These are phyloP conservation scores for Trametes meyenii DNA, from an alignment of 768 basidiomycete genomes.

Conservation along the genomic window DNA sequence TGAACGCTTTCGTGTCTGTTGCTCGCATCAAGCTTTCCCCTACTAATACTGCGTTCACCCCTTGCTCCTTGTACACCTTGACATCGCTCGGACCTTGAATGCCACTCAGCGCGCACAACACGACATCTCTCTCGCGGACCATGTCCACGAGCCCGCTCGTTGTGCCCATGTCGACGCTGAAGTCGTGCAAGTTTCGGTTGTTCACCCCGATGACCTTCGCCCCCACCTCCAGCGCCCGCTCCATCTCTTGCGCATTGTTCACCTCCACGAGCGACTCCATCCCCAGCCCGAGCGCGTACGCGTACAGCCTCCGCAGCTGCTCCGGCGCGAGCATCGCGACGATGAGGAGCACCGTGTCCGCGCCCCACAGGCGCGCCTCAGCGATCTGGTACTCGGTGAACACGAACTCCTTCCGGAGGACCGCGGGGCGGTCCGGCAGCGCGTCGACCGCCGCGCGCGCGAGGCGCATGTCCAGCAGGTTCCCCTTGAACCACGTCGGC, in stretches of 20 bases:
- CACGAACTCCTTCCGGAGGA: slow-evolving; percentile 98
- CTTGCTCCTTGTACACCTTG: slow-evolving; percentile 77
- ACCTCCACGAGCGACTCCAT: slow-evolving; percentile 99
- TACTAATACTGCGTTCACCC: slow-evolving; percentile 91
- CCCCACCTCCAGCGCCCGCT: slow-evolving; percentile 78
- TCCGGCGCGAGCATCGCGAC: slow-evolving; percentile 87
- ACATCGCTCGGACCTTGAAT: slow-evolving; percentile 83
- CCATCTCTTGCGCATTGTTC: slow-evolving; percentile 92
- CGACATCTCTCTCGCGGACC: slow-evolving; percentile 74
- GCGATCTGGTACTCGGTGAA: slow-evolving; percentile 93
- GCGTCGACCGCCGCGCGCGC: slow-evolving; percentile 83
- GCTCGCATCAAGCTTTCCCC: slow-evolving; percentile 97
- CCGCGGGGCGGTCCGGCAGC: slow-evolving; percentile 88
- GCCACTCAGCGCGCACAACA: slow-evolving; percentile 91
- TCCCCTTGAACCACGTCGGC: slow-evolving; percentile 97
- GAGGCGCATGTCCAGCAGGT: slow-evolving; percentile 89
- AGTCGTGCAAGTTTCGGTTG: slow-evolving; percentile 96
- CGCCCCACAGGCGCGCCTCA: slow-evolving; percentile 93
- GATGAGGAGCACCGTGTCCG: slow-evolving; percentile 95
- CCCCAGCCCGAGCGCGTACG: slow-evolving; percentile 76
- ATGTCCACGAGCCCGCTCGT: slow-evolving; percentile 83
- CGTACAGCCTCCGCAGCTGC: slow-evolving; percentile 76
- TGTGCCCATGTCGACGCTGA: slow-evolving; percentile 95
- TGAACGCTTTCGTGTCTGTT: slow-evolving; percentile 76
- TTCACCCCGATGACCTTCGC: slow-evolving; percentile 97